These are phyloP conservation scores for Lichtheimia ornata DNA, from an alignment of 371 early-diverging fungal genomes.

Conservation along the genomic window DNA sequence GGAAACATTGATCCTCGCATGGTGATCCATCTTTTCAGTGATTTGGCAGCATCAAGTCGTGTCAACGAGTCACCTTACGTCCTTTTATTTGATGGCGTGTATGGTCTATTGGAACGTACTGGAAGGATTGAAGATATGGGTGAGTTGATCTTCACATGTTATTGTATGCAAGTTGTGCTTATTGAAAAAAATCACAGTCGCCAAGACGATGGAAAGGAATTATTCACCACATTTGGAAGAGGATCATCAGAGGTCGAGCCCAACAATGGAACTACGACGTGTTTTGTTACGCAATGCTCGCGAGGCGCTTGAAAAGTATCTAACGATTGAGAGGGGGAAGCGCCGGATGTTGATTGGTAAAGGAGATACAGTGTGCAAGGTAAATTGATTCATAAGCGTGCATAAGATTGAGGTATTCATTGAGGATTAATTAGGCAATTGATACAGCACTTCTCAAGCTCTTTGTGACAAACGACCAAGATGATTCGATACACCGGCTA, in stretches of 20 bases:
- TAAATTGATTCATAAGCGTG: background rate
- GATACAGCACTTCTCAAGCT: constrained; percentile 70
- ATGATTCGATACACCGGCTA: constrained; percentile 38
- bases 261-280: constrained; percentile 35
- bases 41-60: constrained; percentile 37
- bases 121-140: constrained; percentile 58
- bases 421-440: constrained; percentile 45
- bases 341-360: constrained; percentile 26
- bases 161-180: constrained; percentile 7
- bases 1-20: constrained; percentile 69
- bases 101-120: constrained; percentile 27
- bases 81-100: constrained; percentile 51
- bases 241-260: constrained; percentile 18
- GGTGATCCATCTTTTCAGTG: constrained; percentile 62
- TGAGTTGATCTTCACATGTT: constrained; percentile 16
- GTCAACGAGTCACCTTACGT: constrained; percentile 26
- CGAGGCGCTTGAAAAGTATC: constrained; percentile 52
- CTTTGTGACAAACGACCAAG: constrained; percentile 53
- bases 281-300: constrained; percentile 62
- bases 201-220: constrained; percentile 23
- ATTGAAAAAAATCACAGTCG: constrained; percentile 7
- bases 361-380: constrained; percentile 33
- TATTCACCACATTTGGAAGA: constrained; percentile 29
- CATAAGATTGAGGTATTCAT: background rate
- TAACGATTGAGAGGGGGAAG: constrained; percentile 41